Base-by-base conservation (phyloP, 805 yeast species). In the Candida ortonii region DNA sequence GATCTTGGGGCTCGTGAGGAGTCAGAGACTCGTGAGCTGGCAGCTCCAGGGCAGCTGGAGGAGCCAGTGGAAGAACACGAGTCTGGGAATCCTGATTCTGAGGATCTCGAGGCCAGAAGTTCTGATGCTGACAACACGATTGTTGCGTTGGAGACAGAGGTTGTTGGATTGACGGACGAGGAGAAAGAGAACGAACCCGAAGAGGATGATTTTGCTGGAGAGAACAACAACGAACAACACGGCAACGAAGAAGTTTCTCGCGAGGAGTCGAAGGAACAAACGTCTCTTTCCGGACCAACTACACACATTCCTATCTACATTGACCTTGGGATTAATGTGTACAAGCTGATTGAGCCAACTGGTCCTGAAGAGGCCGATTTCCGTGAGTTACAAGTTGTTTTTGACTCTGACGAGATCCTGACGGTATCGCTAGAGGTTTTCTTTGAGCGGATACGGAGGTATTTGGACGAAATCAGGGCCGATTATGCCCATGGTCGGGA, bases 271-370 rank as follows among this genome's bases (percentile, higher is more conserved):
- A 3, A 32, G 12, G 37, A 30, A 19, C 16, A 28, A 12, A 34
- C 16, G 16, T 25, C 33, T 14, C 30, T 15, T 3, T 22, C 16
- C 20, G 20, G 11, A 10, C 32, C 30, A 5, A 16, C 22, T 5
- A 36, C 38, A 14, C 32, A 34, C 12, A 36, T 52, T 8, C 59
- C 61, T 2, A 38, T 55, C 5, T 57, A 55, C 30, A 38, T 57
- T 12, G 61, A 57, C 27, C 33, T 52, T 9, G 56, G 58, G 15
- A 48, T 42, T 6, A 47, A 47, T 17, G 50, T 57, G 10, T 48
- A 46, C 35, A 56, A 55, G 31, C 30, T 57, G 10, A 41, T 48
- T 18, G 33, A 39, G 6, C 56, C 59, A 2, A 18, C 36, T 1
- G 30, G 28, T 8, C 28, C 37, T 8, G 58, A 55, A 33, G 57